A percentile compares a stretch with the other conserved stretches of the same genome.
Conservation (phyloP, 495 filamentous ascomycete genomes). For the Massariosphaeria phaeospora region DNA sequence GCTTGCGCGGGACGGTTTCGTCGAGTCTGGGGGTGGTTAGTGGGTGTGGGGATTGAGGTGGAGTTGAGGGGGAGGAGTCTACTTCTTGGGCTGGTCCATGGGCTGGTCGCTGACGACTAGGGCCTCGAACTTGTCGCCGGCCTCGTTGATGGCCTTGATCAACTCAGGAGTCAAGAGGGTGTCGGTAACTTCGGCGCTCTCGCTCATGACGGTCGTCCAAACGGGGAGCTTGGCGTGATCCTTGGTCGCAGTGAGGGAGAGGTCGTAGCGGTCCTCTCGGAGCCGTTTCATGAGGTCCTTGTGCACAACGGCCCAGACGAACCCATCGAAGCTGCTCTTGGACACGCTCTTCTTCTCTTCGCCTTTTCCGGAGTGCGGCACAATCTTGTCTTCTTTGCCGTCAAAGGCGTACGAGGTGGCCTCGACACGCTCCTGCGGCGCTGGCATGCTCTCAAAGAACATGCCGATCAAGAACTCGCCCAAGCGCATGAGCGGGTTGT, state of each 20-base stretch:
- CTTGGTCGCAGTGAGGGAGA: slow-evolving; percentile 85
- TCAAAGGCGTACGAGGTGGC: slow-evolving; percentile 82
- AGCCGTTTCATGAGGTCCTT: slow-evolving; percentile 88
- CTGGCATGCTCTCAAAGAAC: slow-evolving; percentile 69
- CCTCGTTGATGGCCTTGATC: slow-evolving; percentile 70
- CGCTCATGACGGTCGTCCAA: slow-evolving; percentile 93
- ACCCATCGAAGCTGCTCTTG: slow-evolving; percentile 80
- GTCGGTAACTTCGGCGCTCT: slow-evolving; percentile 94
- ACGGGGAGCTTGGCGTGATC: slow-evolving; percentile 83
- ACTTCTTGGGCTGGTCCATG: slow-evolving; percentile 83
- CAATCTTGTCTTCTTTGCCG: slow-evolving; percentile 73
- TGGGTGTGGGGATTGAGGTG: neutral
- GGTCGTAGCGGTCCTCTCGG: slow-evolving; percentile 88
- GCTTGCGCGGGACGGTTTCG: slow-evolving; percentile 79
- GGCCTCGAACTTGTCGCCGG: slow-evolving; percentile 79
- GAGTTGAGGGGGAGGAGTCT: slow-evolving; percentile 35
- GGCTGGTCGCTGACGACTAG: slow-evolving; percentile 89
- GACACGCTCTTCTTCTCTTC: slow-evolving; percentile 53
- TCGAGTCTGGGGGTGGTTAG: slow-evolving; percentile 57
- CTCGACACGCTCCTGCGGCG: slow-evolving; percentile 65
- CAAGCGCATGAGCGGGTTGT: slow-evolving; percentile 73
- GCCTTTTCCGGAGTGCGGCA: slow-evolving; percentile 52
- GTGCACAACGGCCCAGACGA: slow-evolving; percentile 93
- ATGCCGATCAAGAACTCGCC: slow-evolving; percentile 65
- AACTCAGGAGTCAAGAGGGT: slow-evolving; percentile 77